Evolutionary conservation across 73 alveolate species (phyloP).

Genomic region (Paramecium sexaurelia): DNA sequence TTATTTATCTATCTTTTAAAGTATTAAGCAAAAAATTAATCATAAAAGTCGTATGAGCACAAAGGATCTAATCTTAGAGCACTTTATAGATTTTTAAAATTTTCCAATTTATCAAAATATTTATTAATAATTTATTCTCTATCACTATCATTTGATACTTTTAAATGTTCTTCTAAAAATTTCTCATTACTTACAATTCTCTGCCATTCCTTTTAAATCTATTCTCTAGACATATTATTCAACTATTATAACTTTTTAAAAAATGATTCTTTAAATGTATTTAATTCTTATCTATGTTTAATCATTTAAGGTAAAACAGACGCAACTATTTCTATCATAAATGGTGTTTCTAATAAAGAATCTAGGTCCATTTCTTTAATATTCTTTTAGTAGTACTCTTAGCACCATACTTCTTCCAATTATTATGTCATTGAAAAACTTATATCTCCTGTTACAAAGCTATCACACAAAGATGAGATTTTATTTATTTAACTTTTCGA

Average conservation of each 20-base stretch:
- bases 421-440: background rate
- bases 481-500: background rate
- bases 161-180: background rate
- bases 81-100: background rate
- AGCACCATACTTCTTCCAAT: background rate
- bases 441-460: background rate
- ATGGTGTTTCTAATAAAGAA: background rate
- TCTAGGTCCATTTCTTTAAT: background rate
- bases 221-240: background rate
- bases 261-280: background rate
- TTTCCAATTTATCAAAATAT: background rate
- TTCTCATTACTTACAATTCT: background rate
- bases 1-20: background rate
- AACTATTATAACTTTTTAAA: background rate
- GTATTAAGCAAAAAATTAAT: background rate
- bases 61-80: background rate
- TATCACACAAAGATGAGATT: background rate
- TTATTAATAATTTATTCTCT: background rate
- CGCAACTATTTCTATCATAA: constrained; percentile 20
- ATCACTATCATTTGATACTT: background rate
- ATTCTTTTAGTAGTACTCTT: background rate
- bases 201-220: background rate
- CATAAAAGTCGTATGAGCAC: background rate
- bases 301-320: constrained; percentile 25
- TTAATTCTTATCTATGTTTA: background rate